Conservation (phyloP, 164 flowering plant genomes). For the Umbilicus rupestris region DNA sequence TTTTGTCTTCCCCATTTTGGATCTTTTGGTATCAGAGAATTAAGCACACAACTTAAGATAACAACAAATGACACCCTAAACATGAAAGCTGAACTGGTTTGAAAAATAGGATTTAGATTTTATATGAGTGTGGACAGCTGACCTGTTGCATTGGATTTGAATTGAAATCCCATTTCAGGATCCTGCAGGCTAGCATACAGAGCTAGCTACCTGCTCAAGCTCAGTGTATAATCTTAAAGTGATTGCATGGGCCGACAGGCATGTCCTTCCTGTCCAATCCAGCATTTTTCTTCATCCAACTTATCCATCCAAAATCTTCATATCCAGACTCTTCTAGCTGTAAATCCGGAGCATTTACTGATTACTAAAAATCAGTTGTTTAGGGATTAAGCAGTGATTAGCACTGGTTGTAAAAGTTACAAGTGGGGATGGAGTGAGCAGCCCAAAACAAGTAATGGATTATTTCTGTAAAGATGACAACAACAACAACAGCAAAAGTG, state of each 20-base stretch:
- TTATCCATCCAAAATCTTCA: too few species aligned
- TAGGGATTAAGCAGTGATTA: not conserved
- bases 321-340: too few species aligned
- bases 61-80: too few species aligned
- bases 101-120: too few species aligned
- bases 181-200: not conserved
- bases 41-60: too few species aligned
- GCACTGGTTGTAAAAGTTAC: not conserved
- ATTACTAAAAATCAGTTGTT: not conserved
- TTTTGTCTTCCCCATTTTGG: too few species aligned
- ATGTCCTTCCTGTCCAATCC: not conserved
- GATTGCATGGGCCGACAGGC: constrained; percentile 3
- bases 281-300: not conserved
- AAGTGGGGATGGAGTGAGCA: not conserved
- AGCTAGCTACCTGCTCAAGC: not conserved
- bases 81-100: too few species aligned
- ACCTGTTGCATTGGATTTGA: not conserved
- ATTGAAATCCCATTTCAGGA: not conserved
- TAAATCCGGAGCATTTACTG: not conserved
- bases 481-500: constrained; percentile 16
- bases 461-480: constrained; percentile 4
- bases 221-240: constrained; percentile 4
- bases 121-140: too few species aligned
- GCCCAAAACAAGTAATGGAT: constrained; percentile 5
- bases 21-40: too few species aligned